Percentiles rank a stretch among this genome's conserved stretches.
Evolutionary conservation across 208 protist genomes (phyloP).

Genomic region (Zelonia costaricensis): DNA sequence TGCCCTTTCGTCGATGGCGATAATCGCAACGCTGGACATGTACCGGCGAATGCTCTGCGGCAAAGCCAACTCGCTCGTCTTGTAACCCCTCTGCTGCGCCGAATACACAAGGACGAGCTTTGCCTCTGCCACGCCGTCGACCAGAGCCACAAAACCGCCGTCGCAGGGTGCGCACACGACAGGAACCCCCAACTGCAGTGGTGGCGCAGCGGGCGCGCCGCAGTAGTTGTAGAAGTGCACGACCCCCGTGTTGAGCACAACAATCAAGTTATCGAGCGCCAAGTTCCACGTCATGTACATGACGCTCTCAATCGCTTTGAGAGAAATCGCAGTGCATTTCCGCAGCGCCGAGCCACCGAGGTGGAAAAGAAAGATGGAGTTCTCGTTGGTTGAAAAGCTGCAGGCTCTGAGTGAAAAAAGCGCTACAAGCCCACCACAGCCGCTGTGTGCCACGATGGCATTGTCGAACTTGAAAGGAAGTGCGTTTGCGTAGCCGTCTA

Average conservation of each 20-base stretch:
- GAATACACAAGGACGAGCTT: slow-evolving; percentile 29
- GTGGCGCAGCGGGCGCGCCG: slow-evolving; percentile 28
- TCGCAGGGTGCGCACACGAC: slow-evolving; percentile 37
- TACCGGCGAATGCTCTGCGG: slow-evolving; percentile 22
- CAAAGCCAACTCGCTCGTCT: slow-evolving; percentile 24
- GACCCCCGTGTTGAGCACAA: slow-evolving; percentile 48
- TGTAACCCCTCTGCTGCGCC: slow-evolving; percentile 15
- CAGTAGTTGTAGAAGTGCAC: slow-evolving; percentile 63
- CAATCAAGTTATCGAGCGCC: slow-evolving; percentile 59
- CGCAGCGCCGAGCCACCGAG: slow-evolving; percentile 4
- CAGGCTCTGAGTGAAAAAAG: slow-evolving; percentile 32
- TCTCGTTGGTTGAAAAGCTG: slow-evolving; percentile 21
- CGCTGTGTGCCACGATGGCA: slow-evolving; percentile 46
- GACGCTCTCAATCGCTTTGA: slow-evolving; percentile 48
- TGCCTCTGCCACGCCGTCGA: slow-evolving; percentile 16
- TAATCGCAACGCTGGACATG: slow-evolving; percentile 14
- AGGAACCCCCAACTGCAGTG: slow-evolving; percentile 38
- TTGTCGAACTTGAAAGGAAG: slow-evolving; percentile 24
- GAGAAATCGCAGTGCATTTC: slow-evolving; percentile 14
- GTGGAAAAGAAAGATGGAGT: slow-evolving; percentile 36
- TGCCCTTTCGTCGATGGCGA: slow-evolving; percentile 17
- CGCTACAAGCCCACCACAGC: slow-evolving; percentile 52
- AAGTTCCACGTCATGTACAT: slow-evolving; percentile 75
- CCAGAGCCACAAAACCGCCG: slow-evolving; percentile 50
- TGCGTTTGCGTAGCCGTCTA: slow-evolving; percentile 32